Conservation (phyloP, 2,329 filamentous ascomycete genomes). For the Colletotrichum sp. region DNA sequence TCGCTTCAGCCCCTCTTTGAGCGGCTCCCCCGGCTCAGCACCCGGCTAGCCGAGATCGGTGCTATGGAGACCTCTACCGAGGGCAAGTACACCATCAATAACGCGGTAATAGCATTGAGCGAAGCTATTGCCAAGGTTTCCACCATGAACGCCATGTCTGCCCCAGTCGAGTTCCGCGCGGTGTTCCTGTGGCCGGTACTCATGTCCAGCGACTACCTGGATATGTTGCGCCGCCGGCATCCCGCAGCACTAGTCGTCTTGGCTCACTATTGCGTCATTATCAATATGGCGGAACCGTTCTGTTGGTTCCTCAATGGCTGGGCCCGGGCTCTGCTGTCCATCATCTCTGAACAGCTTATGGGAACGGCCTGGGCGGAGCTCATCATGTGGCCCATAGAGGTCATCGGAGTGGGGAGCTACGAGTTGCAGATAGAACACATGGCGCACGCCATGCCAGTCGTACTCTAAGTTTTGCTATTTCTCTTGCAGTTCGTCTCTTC, state of each 20-base stretch:
- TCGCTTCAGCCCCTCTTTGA: constrained; percentile 1
- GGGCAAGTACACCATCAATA: constrained; percentile 6
- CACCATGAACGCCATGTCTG: constrained; percentile 9
- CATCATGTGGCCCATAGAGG: constrained; percentile 4
- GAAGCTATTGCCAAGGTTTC: constrained; percentile 11
- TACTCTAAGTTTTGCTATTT: neutral
- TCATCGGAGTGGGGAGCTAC: neutral
- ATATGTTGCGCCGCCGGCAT: constrained; percentile 22
- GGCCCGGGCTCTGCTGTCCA: neutral
- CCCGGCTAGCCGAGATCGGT: neutral
- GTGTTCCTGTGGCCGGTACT: constrained; percentile 27
- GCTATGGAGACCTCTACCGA: neutral
- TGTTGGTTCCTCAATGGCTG: constrained; percentile 25
- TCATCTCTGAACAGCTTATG: constrained; percentile 1
- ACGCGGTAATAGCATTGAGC: constrained; percentile 11
- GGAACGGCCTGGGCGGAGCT: constrained; percentile 9
- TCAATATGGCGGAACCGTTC: constrained; percentile 23
- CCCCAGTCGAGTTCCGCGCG: constrained; percentile 25
- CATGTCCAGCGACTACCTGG: constrained; percentile 26
- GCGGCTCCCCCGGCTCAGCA: neutral
- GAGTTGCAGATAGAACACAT: neutral
- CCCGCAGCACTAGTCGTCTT: constrained; percentile 25
- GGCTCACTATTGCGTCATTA: constrained; percentile 27
- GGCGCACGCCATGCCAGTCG: neutral
- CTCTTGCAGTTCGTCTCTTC: neutral